Conservation (phyloP, 257 asterid species). For the Ehretia macrophylla region DNA sequence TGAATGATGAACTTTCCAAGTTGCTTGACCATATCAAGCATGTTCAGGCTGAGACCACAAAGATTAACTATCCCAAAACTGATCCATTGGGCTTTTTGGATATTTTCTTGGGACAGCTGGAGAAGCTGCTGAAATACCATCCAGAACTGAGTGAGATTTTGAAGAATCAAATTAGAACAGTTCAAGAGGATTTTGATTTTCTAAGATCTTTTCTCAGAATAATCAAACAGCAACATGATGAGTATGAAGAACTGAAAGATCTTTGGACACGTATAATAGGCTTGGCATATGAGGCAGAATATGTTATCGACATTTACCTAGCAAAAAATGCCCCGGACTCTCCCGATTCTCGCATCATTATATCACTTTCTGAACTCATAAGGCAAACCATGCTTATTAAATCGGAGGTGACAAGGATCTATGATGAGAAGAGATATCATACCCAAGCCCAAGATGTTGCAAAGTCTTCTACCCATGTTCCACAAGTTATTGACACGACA, state of each 20-base stretch:
- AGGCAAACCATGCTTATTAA: background rate
- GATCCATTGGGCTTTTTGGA: background rate
- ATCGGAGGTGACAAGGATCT: background rate
- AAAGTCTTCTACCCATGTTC: background rate
- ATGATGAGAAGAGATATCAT: background rate
- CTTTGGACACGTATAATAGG: too few species aligned
- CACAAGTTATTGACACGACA: background rate
- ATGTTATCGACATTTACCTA: background rate
- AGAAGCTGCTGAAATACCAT: background rate
- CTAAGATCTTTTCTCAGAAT: too few species aligned
- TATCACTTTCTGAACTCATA: background rate
- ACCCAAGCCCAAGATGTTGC: background rate
- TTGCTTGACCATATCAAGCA: background rate
- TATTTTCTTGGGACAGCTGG: background rate
- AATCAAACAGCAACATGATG: too few species aligned
- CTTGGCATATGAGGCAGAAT: slow-evolving; percentile 3
- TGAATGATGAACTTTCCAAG: background rate
- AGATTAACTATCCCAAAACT: background rate
- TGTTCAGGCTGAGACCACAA: background rate
- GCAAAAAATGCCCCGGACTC: background rate
- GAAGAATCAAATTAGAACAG: background rate
- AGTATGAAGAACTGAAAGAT: too few species aligned
- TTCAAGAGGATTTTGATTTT: background rate
- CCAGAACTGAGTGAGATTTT: background rate
- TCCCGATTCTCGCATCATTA: background rate